phyloP scores from a whole-genome alignment of 1,284 basidiomycete genomes.

The Inonotus hispidus region DNA sequence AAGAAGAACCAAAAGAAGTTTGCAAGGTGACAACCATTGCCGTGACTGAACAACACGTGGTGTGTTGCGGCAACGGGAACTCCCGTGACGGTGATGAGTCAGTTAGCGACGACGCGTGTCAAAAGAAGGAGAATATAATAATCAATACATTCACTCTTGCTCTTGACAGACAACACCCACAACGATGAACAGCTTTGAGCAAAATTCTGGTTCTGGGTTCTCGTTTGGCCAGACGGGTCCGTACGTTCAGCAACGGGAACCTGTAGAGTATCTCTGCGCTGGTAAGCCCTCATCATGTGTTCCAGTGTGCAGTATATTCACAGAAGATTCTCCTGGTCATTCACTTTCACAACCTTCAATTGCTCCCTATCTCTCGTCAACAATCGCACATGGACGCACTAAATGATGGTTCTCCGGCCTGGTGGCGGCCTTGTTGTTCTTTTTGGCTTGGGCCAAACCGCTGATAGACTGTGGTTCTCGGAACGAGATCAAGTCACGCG shows the following conservation, averaged over 20 bases:
- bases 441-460: neutral
- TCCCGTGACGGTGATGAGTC: neutral
- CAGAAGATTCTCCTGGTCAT: neutral
- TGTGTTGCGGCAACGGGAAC: neutral
- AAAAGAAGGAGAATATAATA: no score
- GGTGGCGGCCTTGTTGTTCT: neutral
- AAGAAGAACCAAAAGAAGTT: neutral
- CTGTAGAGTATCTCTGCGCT: slow-evolving; percentile 50
- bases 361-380: neutral
- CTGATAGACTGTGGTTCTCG: slow-evolving; percentile 49
- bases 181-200: slow-evolving; percentile 9
- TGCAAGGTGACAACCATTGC: neutral
- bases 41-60: neutral
- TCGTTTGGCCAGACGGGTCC: neutral
- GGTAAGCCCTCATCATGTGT: slow-evolving; percentile 30
- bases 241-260: slow-evolving; percentile 15
- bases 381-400: neutral
- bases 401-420: neutral
- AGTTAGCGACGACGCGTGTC: neutral
- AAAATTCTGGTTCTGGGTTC: no score
- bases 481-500: slow-evolving; percentile 49
- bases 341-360: neutral
- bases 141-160: no score
- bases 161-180: no score
- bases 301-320: neutral